Evolutionary conservation across 345 rosid species (phyloP), one percentile per base, ranked within the genome.

Genomic region (Euphorbia lathyris): DNA sequence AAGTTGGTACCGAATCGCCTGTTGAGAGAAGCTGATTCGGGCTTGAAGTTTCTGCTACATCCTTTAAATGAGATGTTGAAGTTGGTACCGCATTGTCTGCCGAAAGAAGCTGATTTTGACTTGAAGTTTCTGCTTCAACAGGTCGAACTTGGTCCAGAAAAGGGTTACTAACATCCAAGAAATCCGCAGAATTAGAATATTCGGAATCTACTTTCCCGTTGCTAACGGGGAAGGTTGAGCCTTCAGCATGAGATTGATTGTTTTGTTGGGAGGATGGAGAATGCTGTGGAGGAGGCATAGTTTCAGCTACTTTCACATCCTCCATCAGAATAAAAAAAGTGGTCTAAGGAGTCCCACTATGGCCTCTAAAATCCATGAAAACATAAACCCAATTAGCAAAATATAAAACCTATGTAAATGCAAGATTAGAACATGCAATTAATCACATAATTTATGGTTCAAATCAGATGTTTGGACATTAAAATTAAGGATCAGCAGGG

Each of bases 281-380:
- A 57, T 77, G 67, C 59, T 64, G 81, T 42, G 65, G 71, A 77
- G 83, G 77, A 68, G 79, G 74, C 29, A 51, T 25, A 34, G 23
- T 75, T 61, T 76, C 83, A 71, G 66, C 26, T 48, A 71, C 23
- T 73, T 77, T 76, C 43, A 68, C 80, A 66, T 79, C 84, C 78
- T 84, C 90, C 90, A 89, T 87, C 70, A 16, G 36, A 47, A 8
- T 7, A 34, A 34, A 69, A 29, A 63, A 79, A 11, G 17, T 17
- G 32, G 12, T 57, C 29, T 45, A 58, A 74, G 64, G 64, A 58
- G 63, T 12, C 38, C 71, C 22, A 19, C 48, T 14, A 73, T 53
- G 72, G 34, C 51, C 66, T 63, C 84, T 75, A 77, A 76, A 80
- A 72, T 32, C 26, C 69, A 61, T 22, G 58, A 56, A 48, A 76